Conservation (phyloP, 1,139 yeast species). For the Suhomyces taliae region DNA sequence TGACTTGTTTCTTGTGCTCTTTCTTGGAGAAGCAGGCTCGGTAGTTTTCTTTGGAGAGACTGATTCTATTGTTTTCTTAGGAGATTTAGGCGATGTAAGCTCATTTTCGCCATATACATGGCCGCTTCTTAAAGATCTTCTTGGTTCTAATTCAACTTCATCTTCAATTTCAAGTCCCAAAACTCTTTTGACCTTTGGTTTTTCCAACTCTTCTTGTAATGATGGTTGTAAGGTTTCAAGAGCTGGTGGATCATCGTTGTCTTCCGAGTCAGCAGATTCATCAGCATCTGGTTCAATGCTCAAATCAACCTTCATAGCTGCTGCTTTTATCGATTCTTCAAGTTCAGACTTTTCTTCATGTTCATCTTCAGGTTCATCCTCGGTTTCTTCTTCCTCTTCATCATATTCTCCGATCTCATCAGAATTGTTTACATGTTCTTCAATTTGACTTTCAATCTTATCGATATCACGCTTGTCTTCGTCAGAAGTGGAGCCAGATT, state of each 20-base stretch:
- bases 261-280: neutral
- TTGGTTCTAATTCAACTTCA: conserved; percentile 10
- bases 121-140: conserved; percentile 13
- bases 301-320: neutral
- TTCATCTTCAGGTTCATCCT: conserved; percentile 12
- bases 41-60: conserved; percentile 1
- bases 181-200: conserved; percentile 10
- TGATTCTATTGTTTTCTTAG: neutral
- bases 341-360: neutral
- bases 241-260: conserved; percentile 1
- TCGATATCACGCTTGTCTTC: neutral
- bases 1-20: neutral
- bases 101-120: conserved; percentile 8
- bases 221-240: neutral
- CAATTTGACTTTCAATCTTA: neutral
- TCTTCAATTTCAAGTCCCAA: conserved; percentile 15
- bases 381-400: conserved; percentile 20
- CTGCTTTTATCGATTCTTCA: neutral
- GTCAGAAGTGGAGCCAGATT: neutral
- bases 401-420: conserved; percentile 13
- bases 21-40: conserved; percentile 2
- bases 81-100: neutral
- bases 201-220: conserved; percentile 2
- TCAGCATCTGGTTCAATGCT: neutral
- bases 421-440: neutral